These are phyloP conservation scores for Tilletiopsis washingtonensis DNA, from an alignment of 1,284 basidiomycete species.

Conservation along the genomic window DNA sequence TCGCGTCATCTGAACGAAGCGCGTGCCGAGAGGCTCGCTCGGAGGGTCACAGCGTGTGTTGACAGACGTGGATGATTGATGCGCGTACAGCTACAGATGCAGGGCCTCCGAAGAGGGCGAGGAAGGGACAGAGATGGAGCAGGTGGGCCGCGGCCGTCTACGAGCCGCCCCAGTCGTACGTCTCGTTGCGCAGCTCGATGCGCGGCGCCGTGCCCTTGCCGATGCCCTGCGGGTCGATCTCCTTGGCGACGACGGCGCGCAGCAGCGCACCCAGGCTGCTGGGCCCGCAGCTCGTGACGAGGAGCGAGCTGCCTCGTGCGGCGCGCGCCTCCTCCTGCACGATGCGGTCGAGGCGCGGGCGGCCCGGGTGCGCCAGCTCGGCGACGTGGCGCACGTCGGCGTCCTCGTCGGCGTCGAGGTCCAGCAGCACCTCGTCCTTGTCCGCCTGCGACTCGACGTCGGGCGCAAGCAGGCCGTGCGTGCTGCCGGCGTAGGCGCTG, in stretches of 20 bases:
- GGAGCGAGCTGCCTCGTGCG: slow-evolving; percentile 54
- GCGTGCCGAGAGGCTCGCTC: no score
- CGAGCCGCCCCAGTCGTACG: slow-evolving; percentile 26
- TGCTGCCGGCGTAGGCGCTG: slow-evolving; percentile 3
- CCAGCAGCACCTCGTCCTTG: slow-evolving; percentile 22
- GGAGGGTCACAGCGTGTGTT: no score
- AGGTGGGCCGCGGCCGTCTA: slow-evolving; percentile 46
- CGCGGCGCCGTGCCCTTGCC: slow-evolving; percentile 57
- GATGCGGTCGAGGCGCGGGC: slow-evolving; percentile 63
- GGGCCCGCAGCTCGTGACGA: slow-evolving; percentile 73
- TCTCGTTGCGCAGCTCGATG: slow-evolving; percentile 36
- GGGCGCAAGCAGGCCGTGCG: neutral
- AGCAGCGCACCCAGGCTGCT: slow-evolving; percentile 64
- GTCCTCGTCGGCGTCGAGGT: slow-evolving; percentile 62
- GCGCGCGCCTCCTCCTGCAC: slow-evolving; percentile 60
- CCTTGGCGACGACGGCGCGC: slow-evolving; percentile 60
- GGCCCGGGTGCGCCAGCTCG: slow-evolving; percentile 64
- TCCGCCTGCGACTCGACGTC: no score
- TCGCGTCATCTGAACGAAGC: no score
- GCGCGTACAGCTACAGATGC: no score
- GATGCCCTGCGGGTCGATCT: slow-evolving; percentile 58
- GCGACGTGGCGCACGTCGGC: slow-evolving; percentile 61
- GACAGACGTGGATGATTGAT: no score
- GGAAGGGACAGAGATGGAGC: slow-evolving; percentile 88
- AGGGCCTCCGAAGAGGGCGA: no score